Conservation (phyloP, 495 filamentous ascomycete genomes). For the Trichoderma gamsii region DNA sequence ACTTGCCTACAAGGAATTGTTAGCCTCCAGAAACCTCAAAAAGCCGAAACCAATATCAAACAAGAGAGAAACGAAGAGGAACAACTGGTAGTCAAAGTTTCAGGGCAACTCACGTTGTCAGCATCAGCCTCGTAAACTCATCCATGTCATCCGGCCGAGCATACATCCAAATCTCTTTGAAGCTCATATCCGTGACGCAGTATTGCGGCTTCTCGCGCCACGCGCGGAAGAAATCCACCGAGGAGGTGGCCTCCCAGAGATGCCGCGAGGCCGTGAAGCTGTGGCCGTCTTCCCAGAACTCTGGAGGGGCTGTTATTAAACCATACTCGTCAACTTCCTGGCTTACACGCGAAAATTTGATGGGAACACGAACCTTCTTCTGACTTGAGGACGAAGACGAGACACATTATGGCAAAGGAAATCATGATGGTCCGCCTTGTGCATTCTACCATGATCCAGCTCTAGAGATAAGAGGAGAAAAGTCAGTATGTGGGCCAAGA, state of each 20-base stretch:
- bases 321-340: background rate
- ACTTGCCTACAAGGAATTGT: slow-evolving; percentile 5
- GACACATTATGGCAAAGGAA: slow-evolving; percentile 17
- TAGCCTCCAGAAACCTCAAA: background rate
- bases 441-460: slow-evolving; percentile 26
- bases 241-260: slow-evolving; percentile 23
- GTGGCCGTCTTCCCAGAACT: slow-evolving; percentile 20
- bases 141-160: slow-evolving; percentile 25
- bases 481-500: background rate
- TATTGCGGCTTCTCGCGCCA: slow-evolving; percentile 26
- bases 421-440: slow-evolving; percentile 25
- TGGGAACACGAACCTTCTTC: slow-evolving; percentile 16
- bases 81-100: background rate
- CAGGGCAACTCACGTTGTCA: slow-evolving; percentile 21
- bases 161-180: slow-evolving; percentile 22
- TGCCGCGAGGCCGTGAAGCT: slow-evolving; percentile 25
- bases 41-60: background rate
- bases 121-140: slow-evolving; percentile 23
- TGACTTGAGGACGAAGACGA: slow-evolving; percentile 22
- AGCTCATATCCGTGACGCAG: slow-evolving; percentile 21
- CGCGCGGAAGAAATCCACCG: slow-evolving; percentile 25
- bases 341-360: background rate
- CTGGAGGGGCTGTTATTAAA: slow-evolving; percentile 17
- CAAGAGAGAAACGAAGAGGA: background rate
- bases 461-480: slow-evolving; percentile 13